Conservation (phyloP, 306 rosid species). For the apple (Malus domestica) region DNA sequence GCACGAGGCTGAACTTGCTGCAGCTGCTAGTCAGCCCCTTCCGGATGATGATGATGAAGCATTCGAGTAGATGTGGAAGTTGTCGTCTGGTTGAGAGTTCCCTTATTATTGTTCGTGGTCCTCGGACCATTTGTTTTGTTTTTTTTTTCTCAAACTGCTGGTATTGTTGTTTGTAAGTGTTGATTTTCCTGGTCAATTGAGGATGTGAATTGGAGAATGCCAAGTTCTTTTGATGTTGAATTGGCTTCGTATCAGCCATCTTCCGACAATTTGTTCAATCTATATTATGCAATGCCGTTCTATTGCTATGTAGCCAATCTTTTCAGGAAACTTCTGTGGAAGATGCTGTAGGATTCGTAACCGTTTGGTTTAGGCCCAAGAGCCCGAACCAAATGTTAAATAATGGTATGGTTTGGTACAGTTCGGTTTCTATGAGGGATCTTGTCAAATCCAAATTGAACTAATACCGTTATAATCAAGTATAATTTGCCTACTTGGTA, state of each 20-base stretch:
- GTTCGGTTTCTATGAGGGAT: too few relatives aligned
- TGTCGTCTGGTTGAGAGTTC: background rate
- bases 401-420: too few relatives aligned
- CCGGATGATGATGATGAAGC: constrained; percentile 73
- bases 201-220: constrained; percentile 13
- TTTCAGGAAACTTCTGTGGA: background rate
- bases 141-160: background rate
- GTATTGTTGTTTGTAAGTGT: background rate
- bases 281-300: background rate
- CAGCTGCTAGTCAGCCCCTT: constrained; percentile 70
- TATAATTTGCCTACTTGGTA: too few relatives aligned
- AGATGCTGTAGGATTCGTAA: background rate
- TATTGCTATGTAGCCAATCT: background rate
- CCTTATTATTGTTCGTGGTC: background rate
- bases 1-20: constrained; percentile 56
- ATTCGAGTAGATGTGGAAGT: constrained; percentile 40
- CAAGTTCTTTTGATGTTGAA: background rate
- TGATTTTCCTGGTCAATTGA: background rate
- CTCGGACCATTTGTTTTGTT: background rate
- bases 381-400: too few relatives aligned
- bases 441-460: too few relatives aligned
- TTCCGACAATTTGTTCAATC: background rate
- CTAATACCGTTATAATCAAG: too few relatives aligned
- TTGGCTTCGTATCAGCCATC: background rate
- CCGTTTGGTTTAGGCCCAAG: background rate